Base-by-base conservation (phyloP, 805 yeast species). In the Candida tammaniensis region DNA sequence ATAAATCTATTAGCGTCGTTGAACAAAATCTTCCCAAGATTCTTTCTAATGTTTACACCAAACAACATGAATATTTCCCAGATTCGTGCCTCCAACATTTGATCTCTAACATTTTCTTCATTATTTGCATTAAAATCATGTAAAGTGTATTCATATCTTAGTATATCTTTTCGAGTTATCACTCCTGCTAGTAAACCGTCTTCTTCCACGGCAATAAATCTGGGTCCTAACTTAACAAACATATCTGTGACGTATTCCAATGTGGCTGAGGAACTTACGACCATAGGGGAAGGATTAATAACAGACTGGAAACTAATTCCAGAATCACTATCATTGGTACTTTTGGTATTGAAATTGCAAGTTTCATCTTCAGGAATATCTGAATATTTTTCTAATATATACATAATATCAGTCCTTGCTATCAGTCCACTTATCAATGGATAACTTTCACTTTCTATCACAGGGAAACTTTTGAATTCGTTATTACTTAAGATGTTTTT, bases 111-210 rank as follows among this genome's bases (percentile, higher is more conserved):
- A 13, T 53, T 51, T 2, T 42, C 40, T 10, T 39, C 35, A 16
- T 52, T 40, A 5, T 17, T 26, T 9, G 11, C 23, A 14, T 38
- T 24, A 4, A 15, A 7, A 9, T 11, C 15, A 22, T 52, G 51
- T n/a, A 43, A 39, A 8, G 66, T 59, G 38, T 59, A 52, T 44
- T 80, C 83, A 48, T 74, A 86, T 41, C 80, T 68, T 33, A 89
- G 57, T 12, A 91, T 66, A 51, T 89, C 98, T 50, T 93, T 93
- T 38, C 89, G 71, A 0, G 96, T 86, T 1, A 94, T 61, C n/a
- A 86, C 51, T 0, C 98, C 98, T 11, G 69, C 70, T 12, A 86
- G 51, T 2, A 52, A 42, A 1, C 89, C 93, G 19, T 70, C 58
- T 7, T 76, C 69, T 35, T 80, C 82, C 2, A 86, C 81, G 26